Percentiles rank a stretch among this genome's conserved stretches.
phyloP scores from a whole-genome alignment of 495 filamentous ascomycete genomes.

The Cercophora sp. region DNA sequence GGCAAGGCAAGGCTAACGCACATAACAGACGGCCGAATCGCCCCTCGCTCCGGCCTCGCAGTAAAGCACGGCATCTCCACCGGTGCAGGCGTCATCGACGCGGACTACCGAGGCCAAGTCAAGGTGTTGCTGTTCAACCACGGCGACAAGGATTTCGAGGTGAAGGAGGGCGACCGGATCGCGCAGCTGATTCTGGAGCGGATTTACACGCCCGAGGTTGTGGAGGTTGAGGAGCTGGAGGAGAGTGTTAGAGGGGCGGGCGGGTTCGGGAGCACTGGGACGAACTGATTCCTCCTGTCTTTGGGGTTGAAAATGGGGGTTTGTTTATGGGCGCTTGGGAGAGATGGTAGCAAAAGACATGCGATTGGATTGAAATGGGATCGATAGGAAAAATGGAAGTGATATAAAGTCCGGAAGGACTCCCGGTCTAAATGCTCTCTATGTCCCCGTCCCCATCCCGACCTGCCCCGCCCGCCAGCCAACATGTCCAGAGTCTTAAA shows the following conservation, averaged over 20 bases:
- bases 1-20: background rate
- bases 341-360: no score
- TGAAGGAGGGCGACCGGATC: conserved; percentile 82
- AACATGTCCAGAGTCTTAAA: no score
- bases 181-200: conserved; percentile 92
- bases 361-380: background rate
- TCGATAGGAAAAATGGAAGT: no score
- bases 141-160: conserved; percentile 71
- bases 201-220: conserved; percentile 87
- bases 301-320: no score
- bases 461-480: no score
- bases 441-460: no score
- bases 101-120: conserved; percentile 91
- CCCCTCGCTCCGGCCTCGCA: conserved; percentile 87
- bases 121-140: conserved; percentile 95
- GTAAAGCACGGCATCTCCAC: conserved; percentile 92
- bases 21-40: conserved; percentile 76
- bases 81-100: conserved; percentile 94
- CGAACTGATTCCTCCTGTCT: no score
- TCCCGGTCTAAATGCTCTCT: no score
- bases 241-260: conserved; percentile 87
- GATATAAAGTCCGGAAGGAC: no score
- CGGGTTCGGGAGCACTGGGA: conserved; percentile 95
- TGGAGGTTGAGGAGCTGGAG: conserved; percentile 81
- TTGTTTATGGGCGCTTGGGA: no score